These are phyloP conservation scores for Canariomyces notabilis DNA, from an alignment of 2,329 filamentous ascomycete species.

Conservation along the genomic window DNA sequence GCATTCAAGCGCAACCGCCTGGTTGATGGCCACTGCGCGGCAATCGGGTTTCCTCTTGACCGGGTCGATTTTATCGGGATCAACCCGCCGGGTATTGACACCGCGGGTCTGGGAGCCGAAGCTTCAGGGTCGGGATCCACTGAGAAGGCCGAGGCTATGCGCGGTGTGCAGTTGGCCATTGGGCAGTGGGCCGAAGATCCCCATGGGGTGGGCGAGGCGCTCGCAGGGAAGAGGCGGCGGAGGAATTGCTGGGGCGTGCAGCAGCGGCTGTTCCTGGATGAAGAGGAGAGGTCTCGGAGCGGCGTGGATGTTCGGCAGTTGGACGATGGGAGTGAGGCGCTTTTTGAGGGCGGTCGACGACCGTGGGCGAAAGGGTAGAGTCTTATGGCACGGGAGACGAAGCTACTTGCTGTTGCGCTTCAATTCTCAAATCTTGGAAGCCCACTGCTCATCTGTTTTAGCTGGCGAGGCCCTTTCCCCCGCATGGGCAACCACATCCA, in stretches of 20 bases:
- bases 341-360: conserved; percentile 36
- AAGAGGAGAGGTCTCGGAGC: conserved; percentile 32
- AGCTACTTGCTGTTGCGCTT: not conserved
- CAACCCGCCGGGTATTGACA: conserved; percentile 51
- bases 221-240: conserved; percentile 44
- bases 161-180: conserved; percentile 39
- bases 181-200: conserved; percentile 49
- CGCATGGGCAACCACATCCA: conserved; percentile 38
- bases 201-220: conserved; percentile 41
- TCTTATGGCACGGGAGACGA: not conserved
- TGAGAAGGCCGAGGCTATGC: conserved; percentile 37
- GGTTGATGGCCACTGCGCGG: conserved; percentile 57
- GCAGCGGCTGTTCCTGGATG: conserved; percentile 41
- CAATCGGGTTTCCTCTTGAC: conserved; percentile 49
- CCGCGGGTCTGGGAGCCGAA: conserved; percentile 7
- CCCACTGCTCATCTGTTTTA: conserved; percentile 12
- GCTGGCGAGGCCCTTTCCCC: conserved; percentile 23
- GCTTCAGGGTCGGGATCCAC: no score
- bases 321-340: conserved; percentile 34
- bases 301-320: conserved; percentile 34
- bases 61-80: conserved; percentile 55
- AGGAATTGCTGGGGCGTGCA: conserved; percentile 46
- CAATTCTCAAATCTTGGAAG: conserved; percentile 28
- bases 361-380: conserved; percentile 33
- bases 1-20: conserved; percentile 63